phyloP scores from a whole-genome alignment of 345 rosid genomes.

The Trapa incisa region DNA sequence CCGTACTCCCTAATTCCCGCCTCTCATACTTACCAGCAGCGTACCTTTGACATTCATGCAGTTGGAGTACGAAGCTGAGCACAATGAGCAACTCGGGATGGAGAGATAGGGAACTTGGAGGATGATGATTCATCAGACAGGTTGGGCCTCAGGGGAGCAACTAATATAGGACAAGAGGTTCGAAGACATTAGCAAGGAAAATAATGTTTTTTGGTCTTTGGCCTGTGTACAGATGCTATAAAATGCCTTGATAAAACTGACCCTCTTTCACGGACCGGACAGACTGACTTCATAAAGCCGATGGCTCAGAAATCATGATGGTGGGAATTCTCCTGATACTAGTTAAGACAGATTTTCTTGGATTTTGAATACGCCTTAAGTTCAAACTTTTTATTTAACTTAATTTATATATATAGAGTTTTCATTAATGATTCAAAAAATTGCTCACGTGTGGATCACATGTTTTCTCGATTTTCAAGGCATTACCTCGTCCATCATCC shows the following conservation, averaged over 20 bases:
- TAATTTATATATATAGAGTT: too few species aligned
- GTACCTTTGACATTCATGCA: constrained; percentile 19
- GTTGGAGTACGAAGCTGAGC: constrained; percentile 48
- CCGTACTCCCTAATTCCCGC: not conserved
- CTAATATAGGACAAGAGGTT: not conserved
- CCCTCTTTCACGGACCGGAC: not conserved
- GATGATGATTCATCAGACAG: not conserved
- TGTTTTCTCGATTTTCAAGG: too few species aligned
- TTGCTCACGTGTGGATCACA: too few species aligned
- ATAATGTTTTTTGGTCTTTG: not conserved
- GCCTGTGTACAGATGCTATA: constrained; percentile 1
- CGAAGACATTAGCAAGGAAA: not conserved
- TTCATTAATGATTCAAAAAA: too few species aligned
- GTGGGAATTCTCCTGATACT: not conserved
- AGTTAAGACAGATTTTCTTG: not conserved
- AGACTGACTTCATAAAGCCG: not conserved
- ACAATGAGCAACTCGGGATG: constrained; percentile 17
- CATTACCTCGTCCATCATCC: too few species aligned
- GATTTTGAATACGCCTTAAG: not conserved
- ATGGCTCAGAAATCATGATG: not conserved
- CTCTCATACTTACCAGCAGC: not conserved
- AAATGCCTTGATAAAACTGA: constrained; percentile 4
- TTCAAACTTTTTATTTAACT: too few species aligned
- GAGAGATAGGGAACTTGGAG: constrained; percentile 12
- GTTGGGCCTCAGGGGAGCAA: not conserved